Conservation (phyloP, 2,329 filamentous ascomycete genomes). For the Trichoderma citrinoviride region DNA sequence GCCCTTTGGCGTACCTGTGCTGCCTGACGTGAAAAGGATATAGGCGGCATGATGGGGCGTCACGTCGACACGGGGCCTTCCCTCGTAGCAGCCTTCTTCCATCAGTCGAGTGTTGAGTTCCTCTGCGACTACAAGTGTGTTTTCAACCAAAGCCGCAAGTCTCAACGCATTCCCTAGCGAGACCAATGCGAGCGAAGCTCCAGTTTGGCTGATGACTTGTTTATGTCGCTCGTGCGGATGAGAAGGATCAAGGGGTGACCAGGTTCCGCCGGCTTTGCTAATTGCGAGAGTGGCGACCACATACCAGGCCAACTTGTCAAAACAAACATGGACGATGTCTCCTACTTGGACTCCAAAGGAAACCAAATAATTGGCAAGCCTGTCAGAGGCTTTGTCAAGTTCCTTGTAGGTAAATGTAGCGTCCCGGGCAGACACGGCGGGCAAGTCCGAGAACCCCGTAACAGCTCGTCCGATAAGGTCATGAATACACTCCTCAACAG, state of each 20-base stretch:
- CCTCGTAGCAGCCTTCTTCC: not conserved
- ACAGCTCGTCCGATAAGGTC: not conserved
- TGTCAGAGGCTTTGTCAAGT: conserved; percentile 13
- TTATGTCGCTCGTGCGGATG: not conserved
- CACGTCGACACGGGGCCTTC: not conserved
- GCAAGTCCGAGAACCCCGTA: not conserved
- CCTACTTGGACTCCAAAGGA: conserved; percentile 25
- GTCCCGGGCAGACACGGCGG: conserved; percentile 26
- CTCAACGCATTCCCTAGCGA: not conserved
- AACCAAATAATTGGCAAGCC: not conserved
- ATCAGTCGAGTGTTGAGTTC: not conserved
- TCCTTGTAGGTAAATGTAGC: conserved; percentile 24
- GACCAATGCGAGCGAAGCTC: not conserved
- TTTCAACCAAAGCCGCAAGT: not conserved
- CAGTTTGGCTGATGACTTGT: conserved; percentile 1
- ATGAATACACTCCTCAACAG: not conserved
- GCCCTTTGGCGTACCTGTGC: conserved; percentile 26
- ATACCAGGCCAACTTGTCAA: conserved; percentile 27
- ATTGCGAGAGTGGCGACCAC: conserved; percentile 29
- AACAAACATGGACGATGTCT: conserved; percentile 24
- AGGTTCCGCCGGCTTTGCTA: conserved; percentile 29
- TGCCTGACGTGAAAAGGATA: conserved; percentile 25
- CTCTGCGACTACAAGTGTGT: not conserved
- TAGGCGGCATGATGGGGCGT: conserved; percentile 20
- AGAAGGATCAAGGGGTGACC: conserved; percentile 14